Base-by-base conservation (phyloP, 148 eudicot species). In the Cornus suecica region DNA sequence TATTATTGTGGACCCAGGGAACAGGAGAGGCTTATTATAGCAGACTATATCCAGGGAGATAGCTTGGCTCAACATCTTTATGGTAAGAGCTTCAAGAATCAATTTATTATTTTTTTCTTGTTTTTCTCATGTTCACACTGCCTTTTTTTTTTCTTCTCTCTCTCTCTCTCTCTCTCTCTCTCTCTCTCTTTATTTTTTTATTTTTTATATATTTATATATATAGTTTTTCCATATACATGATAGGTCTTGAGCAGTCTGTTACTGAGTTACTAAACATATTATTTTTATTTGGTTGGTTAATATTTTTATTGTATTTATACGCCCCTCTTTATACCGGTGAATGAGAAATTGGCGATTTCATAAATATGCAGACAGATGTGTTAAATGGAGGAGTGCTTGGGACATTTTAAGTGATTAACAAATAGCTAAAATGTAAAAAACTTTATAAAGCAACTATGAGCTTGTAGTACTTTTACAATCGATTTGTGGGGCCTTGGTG, bases 1-100 rank as follows among this genome's bases (percentile, higher is more conserved):
- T 95, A 93, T 82, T 95, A 90, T 77, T 93, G 97, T 94, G 99
- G 99, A 27, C 98, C 99, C 28, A 86, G 89, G 74, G 99, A 93
- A 84, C 98, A 94, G 72, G 99, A 95, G 81, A 86, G 97, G 82
- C 99, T 95, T 81, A 71, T 92, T 71, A 86, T 95, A 72, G 91
- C 97, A 45, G 97, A 95, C 77, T 95, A 88, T 79, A 77, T 95
- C 61, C 83, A 67, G 54, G 99, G 97, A 27, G 99, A 95, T 81
- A 95, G 91, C 83, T 84, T 95, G 87, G 90, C 94, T 62, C 85
- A 89, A 70, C 99, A 95, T 84, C 90, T 95, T 45, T 93, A 95
- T 81, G 99, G 99, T 95, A 88, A 88, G 96, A 32, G 67, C 52
- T 58, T 56, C 25, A 14, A 6, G 41, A 23, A 30, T 30, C 24